A percentile compares a stretch with the other conserved stretches of the same genome.
Conservation (phyloP, 495 filamentous ascomycete genomes). For the Chaetomium fimeti region DNA sequence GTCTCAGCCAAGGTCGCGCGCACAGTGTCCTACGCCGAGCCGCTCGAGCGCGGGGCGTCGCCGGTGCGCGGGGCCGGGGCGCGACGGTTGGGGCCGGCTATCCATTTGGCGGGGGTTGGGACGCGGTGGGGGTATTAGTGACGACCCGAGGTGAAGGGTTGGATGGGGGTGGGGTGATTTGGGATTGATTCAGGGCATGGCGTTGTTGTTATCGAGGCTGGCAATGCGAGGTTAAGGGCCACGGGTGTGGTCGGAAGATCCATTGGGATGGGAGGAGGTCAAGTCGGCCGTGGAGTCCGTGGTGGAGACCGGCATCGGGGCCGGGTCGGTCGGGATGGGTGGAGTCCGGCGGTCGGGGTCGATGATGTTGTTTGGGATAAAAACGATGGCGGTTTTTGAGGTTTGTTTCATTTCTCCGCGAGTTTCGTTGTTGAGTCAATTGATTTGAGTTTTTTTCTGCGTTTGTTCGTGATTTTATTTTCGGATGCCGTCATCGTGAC, state of each 20-base stretch:
- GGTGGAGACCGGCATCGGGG: neutral
- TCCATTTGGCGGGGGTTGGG: neutral
- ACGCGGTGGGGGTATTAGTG: neutral
- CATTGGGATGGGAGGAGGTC: neutral
- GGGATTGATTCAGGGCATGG: too few relatives aligned
- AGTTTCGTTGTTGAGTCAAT: neutral
- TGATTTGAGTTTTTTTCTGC: neutral
- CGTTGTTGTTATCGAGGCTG: neutral
- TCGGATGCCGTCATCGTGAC: neutral
- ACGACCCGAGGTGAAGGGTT: neutral
- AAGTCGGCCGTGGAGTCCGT: neutral
- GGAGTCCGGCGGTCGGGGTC: neutral
- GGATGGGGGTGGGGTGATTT: neutral
- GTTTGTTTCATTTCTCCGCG: too few relatives aligned
- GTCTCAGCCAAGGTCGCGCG: neutral
- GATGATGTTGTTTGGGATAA: neutral
- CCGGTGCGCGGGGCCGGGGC: neutral
- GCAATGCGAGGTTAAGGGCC: too few relatives aligned
- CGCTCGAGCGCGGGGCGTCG: neutral
- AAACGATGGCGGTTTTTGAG: neutral
- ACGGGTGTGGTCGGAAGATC: too few relatives aligned
- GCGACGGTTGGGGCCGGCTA: neutral
- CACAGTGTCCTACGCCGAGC: constrained; percentile 10
- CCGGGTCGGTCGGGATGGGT: neutral
- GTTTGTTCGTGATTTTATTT: neutral